Base-by-base conservation (phyloP, 768 basidiomycete genomes). In the Boletus bicolor region DNA sequence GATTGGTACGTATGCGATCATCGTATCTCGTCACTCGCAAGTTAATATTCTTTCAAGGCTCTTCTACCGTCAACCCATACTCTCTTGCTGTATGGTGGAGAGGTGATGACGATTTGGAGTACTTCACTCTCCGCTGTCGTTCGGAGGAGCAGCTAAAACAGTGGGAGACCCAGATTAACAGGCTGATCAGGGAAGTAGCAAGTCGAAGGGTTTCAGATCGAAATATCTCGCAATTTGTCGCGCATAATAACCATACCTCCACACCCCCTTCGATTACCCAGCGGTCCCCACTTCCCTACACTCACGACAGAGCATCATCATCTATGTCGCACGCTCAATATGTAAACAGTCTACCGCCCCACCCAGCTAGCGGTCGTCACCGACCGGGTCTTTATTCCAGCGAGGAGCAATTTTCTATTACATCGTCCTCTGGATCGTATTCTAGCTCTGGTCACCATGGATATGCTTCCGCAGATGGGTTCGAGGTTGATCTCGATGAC, bases 51-150 rank as follows among this genome's bases (percentile, higher is more conserved):
- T 37, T 34, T 51, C 48, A 48, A 84, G 82, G 77, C 26, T 76
- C 80, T 28, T 75, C 77, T 11, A 73, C 75, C 37, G 75, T 77
- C 68, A 80, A 82, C 24, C 78, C 84, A 65, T 86, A 91, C 68
- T 86, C 91, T 8, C 83, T 98, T 35, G 86, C 91, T 37, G 90
- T 97, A 6, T 93, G 87, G 82, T 98, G 94, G 94, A 86, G 89
- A 66, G 93, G 93, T 5, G 95, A 97, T 64, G 89, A 93, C 62
- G 90, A 91, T 63, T 76, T 93, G 41, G 97, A 98, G 65, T 93
- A 83, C 65, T 98, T 99, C 73, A 92, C 94, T 28, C 81, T 99
- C 50, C 90, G 93, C 53, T 97, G 96, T 71, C 84, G 91, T 44
- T 85, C 86, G 11, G 93, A 98, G 67, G 97, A 98, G 63, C 91